Conservation (phyloP, 257 asterid genomes). For the Nicotiana otophora region DNA sequence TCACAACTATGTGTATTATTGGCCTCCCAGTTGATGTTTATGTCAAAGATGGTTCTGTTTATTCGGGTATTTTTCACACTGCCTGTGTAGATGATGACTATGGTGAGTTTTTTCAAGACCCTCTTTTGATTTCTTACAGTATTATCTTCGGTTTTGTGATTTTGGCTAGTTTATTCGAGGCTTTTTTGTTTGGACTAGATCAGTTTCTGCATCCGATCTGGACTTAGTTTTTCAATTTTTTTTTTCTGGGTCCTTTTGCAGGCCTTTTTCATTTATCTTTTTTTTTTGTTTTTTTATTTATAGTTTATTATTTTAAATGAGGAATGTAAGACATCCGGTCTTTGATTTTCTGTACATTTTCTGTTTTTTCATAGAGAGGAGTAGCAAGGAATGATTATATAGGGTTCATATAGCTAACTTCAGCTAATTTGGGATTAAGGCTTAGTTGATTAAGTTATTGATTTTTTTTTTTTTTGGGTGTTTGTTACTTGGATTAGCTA, state of each 20-base stretch:
- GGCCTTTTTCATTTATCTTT: neutral
- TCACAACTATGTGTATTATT: constrained; percentile 66
- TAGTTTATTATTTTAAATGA: neutral
- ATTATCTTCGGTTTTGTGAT: constrained; percentile 3
- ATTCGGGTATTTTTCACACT: constrained; percentile 80
- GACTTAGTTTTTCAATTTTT: neutral
- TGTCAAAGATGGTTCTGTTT: constrained; percentile 73
- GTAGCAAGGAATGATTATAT: neutral
- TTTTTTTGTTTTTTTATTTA: too few relatives aligned
- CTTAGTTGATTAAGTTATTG: neutral
- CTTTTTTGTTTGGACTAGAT: constrained; percentile 16
- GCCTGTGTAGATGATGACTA: constrained; percentile 62
- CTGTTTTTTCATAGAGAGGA: neutral
- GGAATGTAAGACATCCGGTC: neutral
- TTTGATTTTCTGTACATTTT: neutral
- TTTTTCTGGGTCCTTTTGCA: neutral
- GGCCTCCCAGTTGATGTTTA: constrained; percentile 79
- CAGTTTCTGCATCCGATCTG: constrained; percentile 11
- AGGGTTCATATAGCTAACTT: neutral
- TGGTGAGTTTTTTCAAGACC: constrained; percentile 30
- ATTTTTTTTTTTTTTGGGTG: constrained; percentile 5
- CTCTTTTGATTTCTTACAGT: constrained; percentile 1
- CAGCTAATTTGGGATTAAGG: neutral
- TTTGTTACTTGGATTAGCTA: constrained; percentile 38
- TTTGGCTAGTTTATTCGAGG: neutral